Evolutionary conservation across 306 rosid species (phyloP).

Genomic region (Trifolium fragiferum): DNA sequence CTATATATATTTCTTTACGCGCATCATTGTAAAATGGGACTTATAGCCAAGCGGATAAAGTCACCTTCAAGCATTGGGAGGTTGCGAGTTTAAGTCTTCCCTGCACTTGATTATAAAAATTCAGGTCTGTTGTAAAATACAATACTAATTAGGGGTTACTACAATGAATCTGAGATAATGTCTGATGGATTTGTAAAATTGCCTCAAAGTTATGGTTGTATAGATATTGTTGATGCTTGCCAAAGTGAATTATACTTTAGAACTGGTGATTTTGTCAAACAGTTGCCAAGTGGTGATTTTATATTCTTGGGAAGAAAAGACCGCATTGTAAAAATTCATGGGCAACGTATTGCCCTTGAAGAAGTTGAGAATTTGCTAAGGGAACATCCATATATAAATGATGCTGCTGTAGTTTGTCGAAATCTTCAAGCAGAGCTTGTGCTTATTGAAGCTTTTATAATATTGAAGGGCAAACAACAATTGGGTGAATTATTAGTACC

Average conservation of each 20-base stretch:
- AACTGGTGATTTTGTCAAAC: conserved; percentile 81
- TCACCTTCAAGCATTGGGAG: too few species aligned
- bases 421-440: conserved; percentile 52
- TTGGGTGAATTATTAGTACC: conserved; percentile 56
- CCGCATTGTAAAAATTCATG: conserved; percentile 75
- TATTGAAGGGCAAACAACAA: conserved; percentile 56
- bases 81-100: too few species aligned
- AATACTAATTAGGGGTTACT: conserved; percentile 76
- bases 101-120: too few species aligned
- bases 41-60: too few species aligned
- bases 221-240: conserved; percentile 42
- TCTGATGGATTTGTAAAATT: conserved; percentile 50
- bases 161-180: conserved; percentile 51
- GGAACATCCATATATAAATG: conserved; percentile 68
- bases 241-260: conserved; percentile 53
- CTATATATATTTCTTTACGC: too few species aligned
- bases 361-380: conserved; percentile 77
- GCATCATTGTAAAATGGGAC: too few species aligned
- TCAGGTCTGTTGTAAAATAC: too few species aligned
- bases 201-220: conserved; percentile 44
- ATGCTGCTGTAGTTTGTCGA: conserved; percentile 69
- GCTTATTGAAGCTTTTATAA: conserved; percentile 68
- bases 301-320: conserved; percentile 89
- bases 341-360: conserved; percentile 80
- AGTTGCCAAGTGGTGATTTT: conserved; percentile 73